These are phyloP conservation scores for Fraxinus angustifolia DNA, from an alignment of 305 asterid genomes.

Conservation along the genomic window DNA sequence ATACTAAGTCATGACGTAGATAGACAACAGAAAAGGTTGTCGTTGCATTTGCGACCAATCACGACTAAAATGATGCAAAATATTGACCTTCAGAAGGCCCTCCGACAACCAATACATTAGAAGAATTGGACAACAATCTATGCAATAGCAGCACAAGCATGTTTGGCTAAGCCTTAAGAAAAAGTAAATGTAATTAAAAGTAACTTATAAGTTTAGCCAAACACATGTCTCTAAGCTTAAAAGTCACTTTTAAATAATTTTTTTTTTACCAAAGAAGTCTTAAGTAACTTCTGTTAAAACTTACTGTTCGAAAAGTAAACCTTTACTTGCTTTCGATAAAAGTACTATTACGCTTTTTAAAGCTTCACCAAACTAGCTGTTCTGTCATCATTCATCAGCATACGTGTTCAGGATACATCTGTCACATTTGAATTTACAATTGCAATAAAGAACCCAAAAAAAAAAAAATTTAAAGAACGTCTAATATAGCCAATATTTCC, in stretches of 20 bases:
- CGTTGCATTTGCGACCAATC: neutral
- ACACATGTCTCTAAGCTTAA: neutral
- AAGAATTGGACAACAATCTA: neutral
- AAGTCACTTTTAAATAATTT: neutral
- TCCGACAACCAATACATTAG: neutral
- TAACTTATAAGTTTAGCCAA: neutral
- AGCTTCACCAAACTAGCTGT: neutral
- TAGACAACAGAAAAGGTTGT: neutral
- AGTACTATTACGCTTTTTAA: neutral
- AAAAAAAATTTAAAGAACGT: neutral
- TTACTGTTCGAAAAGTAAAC: neutral
- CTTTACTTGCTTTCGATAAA: neutral
- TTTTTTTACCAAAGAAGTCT: neutral
- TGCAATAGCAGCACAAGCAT: neutral
- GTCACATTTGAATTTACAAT: neutral
- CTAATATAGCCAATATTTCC: neutral
- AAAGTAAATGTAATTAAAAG: neutral
- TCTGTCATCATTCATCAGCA: neutral
- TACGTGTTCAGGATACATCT: neutral
- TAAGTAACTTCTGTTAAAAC: neutral
- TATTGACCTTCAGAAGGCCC: neutral
- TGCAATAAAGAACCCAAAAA: neutral
- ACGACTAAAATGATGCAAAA: neutral
- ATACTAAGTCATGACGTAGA: neutral
- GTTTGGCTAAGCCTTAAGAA: neutral